Evolutionary conservation across 768 basidiomycete species (phyloP).

Genomic region (Punctularia strigosozonata): DNA sequence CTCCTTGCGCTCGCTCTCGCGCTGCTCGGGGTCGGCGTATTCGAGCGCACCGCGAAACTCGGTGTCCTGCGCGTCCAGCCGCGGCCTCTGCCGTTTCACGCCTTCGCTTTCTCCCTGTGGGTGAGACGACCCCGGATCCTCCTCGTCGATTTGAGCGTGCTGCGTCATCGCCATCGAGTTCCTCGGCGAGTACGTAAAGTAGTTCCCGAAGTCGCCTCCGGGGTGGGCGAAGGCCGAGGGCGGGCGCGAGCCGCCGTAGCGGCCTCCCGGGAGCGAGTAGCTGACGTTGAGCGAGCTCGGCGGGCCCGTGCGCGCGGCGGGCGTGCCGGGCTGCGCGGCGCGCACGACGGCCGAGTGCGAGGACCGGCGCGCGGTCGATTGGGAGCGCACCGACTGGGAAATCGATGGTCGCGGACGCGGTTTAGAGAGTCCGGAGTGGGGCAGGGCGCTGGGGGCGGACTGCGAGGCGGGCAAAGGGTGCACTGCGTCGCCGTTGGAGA

Average conservation of each 20-base stretch:
- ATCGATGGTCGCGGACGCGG: not conserved
- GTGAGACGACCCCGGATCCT: conserved; percentile 17
- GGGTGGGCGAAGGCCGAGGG: conserved; percentile 21
- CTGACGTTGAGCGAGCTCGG: conserved; percentile 63
- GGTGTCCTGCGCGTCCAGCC: conserved; percentile 24
- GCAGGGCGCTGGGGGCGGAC: too few relatives aligned
- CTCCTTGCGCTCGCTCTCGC: conserved; percentile 26
- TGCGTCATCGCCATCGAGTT: conserved; percentile 16
- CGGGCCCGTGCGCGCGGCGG: conserved; percentile 59
- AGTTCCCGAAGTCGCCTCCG: conserved; percentile 7
- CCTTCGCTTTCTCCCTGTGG: not conserved
- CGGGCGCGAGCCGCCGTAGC: not conserved
- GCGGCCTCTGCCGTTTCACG: conserved; percentile 4
- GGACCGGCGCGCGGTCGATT: not conserved
- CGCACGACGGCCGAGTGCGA: not conserved
- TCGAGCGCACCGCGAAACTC: conserved; percentile 59
- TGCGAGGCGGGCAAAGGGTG: too few relatives aligned
- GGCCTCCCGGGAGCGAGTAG: conserved; percentile 31
- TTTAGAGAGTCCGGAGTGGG: too few relatives aligned
- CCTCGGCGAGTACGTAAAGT: conserved; percentile 7
- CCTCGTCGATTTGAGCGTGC: conserved; percentile 20
- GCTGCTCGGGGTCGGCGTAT: conserved; percentile 20
- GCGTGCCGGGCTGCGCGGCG: conserved; percentile 23
- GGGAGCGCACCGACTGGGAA: not conserved
- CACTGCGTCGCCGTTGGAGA: too few relatives aligned